phyloP scores from a whole-genome alignment of 306 rosid species.

The Cucumis melo region DNA sequence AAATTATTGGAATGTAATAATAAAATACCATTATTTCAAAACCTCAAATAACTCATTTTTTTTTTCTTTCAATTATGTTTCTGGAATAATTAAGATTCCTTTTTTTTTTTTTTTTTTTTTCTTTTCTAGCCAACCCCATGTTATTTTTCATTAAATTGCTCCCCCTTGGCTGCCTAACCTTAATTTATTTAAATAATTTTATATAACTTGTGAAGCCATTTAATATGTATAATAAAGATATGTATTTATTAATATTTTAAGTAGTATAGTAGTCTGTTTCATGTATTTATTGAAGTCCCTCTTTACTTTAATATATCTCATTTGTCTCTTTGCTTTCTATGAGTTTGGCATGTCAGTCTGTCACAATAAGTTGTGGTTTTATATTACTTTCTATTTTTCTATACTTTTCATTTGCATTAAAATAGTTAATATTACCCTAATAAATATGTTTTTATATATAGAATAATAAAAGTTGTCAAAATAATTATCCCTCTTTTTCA shows the following conservation, averaged over 20 bases:
- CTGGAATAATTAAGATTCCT: neutral
- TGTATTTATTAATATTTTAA: neutral
- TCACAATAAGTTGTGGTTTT: neutral
- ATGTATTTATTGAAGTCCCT: neutral
- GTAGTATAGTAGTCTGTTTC: neutral
- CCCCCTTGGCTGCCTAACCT: neutral
- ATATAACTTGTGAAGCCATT: neutral
- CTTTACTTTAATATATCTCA: neutral
- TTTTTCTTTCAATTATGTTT: neutral
- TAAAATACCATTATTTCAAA: neutral
- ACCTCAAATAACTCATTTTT: neutral
- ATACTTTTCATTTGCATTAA: neutral
- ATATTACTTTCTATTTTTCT: neutral
- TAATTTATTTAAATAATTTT: neutral
- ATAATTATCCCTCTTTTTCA: too few species aligned
- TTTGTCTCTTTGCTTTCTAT: neutral
- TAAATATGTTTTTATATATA: neutral
- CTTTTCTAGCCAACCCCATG: neutral
- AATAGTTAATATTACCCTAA: neutral
- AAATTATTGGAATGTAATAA: neutral
- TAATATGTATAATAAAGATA: neutral
- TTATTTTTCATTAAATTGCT: neutral
- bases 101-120: neutral
- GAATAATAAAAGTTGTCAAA: too few species aligned
- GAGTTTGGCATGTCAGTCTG: conserved; percentile 1